Conservation (phyloP, 2,329 filamentous ascomycete genomes). For the Leptographium procerum region DNA sequence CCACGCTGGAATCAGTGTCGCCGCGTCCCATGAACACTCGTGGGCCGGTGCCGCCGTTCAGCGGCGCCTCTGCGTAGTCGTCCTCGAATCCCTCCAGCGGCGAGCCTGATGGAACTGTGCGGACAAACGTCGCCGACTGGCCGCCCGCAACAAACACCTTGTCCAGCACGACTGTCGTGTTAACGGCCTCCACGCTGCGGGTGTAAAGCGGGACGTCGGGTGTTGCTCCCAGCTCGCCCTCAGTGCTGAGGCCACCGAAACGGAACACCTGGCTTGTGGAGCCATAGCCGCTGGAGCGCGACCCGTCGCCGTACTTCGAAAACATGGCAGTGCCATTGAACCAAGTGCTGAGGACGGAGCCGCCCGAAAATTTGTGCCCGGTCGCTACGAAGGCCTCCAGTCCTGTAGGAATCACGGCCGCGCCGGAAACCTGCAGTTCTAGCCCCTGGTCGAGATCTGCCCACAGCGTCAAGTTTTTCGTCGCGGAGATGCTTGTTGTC, state of each 20-base stretch:
- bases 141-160: conserved; percentile 7
- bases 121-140: background rate
- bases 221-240: conserved; percentile 12
- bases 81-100: background rate
- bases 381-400: conserved; percentile 40
- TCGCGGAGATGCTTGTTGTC: conserved; percentile 29
- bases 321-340: conserved; percentile 49
- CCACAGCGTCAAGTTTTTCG: conserved; percentile 34
- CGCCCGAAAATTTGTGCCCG: conserved; percentile 13
- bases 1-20: conserved; percentile 1
- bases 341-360: conserved; percentile 33
- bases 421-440: conserved; percentile 24
- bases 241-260: conserved; percentile 34
- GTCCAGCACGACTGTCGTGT: conserved; percentile 35
- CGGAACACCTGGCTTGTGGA: conserved; percentile 43
- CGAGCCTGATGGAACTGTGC: background rate
- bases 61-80: conserved; percentile 8
- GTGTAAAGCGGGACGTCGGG: conserved; percentile 38
- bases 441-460: conserved; percentile 31
- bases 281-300: conserved; percentile 38
- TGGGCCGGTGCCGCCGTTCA: conserved; percentile 4
- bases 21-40: conserved; percentile 10
- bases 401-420: conserved; percentile 42
- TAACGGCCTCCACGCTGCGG: conserved; percentile 42
- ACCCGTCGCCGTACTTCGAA: conserved; percentile 31